Evolutionary conservation across 2,329 filamentous ascomycete species (phyloP), one percentile per base, ranked within the genome.

Genomic region (Arthrobotrys iridis): DNA sequence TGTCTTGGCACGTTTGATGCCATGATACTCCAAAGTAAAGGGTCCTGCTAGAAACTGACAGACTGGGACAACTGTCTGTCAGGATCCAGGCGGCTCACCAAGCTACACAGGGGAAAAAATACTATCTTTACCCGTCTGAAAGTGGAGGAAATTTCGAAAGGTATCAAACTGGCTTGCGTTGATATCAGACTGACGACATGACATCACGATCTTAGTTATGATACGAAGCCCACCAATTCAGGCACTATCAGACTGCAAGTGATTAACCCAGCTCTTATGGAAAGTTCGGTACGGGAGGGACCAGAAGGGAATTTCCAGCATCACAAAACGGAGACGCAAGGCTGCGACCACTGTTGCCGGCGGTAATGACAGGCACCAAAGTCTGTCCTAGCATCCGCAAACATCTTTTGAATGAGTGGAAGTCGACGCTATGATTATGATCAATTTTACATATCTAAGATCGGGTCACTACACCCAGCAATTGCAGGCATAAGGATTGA

Each of bases 1-100:
- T n/a, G 60, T 55, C 70, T 74, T 74, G 70, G 70, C 70, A 67
- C 22, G 62, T 74, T 74, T 74, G 60, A 62, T 67, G 55, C 70
- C 45, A 58, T 74, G 70, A 74, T 74, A 10, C 62, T 66, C 62
- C 20, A 72, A 65, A 62, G 50, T 45, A 67, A 67, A 62, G 65
- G 65, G 65, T 70, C 63, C 63, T 68, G 35, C 43, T 33, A 43
- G 55, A 52, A 57, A 68, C 64, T 50, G 43, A 33, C 55, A 60
- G 41, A 50, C 28, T 30, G 33, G 15, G 52, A 58, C 37, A 52
- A 28, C 37, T 46, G 37, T 37, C 24, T 59, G 40, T 48, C 37
- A 67, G 63, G 63, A 67, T 67, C 63, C 24, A 66, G 45, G 48
- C 13, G 41, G 24, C 22, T 48, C 20, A 30, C 18, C 24, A 15